A percentile compares a stretch with the other conserved stretches of the same genome.
phyloP scores from a whole-genome alignment of 140 eudicot genomes.

The Oenanthe javanica region DNA sequence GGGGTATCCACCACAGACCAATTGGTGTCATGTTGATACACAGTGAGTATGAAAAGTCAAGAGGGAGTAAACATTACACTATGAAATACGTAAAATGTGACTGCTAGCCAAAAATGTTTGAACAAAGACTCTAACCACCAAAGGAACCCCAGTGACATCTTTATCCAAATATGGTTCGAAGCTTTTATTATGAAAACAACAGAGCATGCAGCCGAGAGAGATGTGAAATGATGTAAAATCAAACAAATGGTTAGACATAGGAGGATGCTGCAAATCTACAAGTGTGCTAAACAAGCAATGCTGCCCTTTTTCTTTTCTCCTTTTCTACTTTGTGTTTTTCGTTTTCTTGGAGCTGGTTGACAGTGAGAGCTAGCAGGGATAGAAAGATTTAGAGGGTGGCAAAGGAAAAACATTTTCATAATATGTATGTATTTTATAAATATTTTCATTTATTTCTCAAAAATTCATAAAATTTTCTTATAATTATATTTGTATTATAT shows the following conservation, averaged over 20 bases:
- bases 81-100: neutral
- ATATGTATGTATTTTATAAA: too few species aligned
- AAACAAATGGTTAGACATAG: neutral
- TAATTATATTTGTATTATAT: too few species aligned
- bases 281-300: conserved; percentile 10
- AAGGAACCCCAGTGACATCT: conserved; percentile 27
- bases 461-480: too few species aligned
- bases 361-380: neutral
- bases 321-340: neutral
- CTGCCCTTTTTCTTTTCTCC: neutral
- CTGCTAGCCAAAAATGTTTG: conserved; percentile 16
- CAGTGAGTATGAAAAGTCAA: neutral
- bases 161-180: conserved; percentile 5
- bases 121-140: conserved; percentile 42
- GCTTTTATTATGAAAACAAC: conserved; percentile 11
- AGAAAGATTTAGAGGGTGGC: too few species aligned
- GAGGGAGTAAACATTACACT: neutral
- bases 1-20: too few species aligned
- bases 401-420: too few species aligned
- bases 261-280: neutral
- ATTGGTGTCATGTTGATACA: neutral
- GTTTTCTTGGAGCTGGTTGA: neutral
- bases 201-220: conserved; percentile 3
- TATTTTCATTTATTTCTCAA: too few species aligned
- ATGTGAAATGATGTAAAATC: neutral